Evolutionary conservation across 495 filamentous ascomycete genomes (phyloP).

Genomic region (Pyrenula aspistea): DNA sequence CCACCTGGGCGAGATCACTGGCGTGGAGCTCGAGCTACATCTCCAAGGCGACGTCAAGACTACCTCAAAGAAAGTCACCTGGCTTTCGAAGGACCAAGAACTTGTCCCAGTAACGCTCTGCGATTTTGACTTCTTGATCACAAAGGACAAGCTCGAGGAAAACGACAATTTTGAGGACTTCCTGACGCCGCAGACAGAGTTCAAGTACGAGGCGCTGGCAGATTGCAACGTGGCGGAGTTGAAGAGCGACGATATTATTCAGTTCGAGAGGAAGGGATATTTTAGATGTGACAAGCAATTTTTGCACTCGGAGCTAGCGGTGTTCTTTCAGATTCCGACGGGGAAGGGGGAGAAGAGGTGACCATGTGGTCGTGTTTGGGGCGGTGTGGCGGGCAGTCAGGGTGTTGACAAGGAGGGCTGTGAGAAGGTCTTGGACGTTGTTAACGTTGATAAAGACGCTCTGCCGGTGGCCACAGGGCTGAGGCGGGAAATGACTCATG

Average conservation of each 20-base stretch:
- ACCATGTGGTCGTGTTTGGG: no score
- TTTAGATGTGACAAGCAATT: conserved; percentile 62
- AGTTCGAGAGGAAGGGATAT: conserved; percentile 89
- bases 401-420: no score
- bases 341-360: conserved; percentile 35
- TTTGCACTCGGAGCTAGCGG: conserved; percentile 31
- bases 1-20: conserved; percentile 36
- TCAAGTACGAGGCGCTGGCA: conserved; percentile 60
- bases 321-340: conserved; percentile 71
- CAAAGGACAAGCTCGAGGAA: conserved; percentile 77
- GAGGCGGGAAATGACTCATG: no score
- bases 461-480: no score
- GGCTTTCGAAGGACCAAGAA: conserved; percentile 67
- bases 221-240: conserved; percentile 63
- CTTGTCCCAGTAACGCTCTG: conserved; percentile 73
- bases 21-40: conserved; percentile 66
- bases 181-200: conserved; percentile 63
- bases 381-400: no score
- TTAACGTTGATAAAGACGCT: no score
- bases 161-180: conserved; percentile 75
- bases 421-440: no score
- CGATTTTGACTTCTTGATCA: conserved; percentile 87
- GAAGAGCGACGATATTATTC: conserved; percentile 76
- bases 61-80: conserved; percentile 93
- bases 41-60: conserved; percentile 81